Conservation (phyloP, 192 early-diverging fungal species). For the Funneliformis mosseae region DNA sequence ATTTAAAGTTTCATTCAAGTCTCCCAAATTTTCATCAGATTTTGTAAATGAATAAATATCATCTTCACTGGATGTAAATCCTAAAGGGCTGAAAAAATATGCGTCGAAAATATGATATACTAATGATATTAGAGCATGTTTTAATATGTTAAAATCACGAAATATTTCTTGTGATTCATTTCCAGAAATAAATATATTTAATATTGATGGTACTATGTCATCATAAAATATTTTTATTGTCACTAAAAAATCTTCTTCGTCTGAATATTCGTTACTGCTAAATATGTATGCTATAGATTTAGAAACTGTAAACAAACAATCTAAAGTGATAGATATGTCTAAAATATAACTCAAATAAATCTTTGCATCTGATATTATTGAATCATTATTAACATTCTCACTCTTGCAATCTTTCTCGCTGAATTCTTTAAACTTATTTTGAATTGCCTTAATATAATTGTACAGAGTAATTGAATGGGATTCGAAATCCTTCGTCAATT, state of each 20-base stretch:
- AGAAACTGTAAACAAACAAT: conserved; percentile 42
- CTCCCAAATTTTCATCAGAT: conserved; percentile 13
- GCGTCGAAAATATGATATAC: conserved; percentile 55
- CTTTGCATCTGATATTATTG: conserved; percentile 34
- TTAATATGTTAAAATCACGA: conserved; percentile 44
- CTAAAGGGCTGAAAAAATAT: conserved; percentile 46
- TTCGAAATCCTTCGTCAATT: conserved; percentile 51
- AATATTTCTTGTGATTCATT: conserved; percentile 24
- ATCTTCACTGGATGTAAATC: conserved; percentile 6
- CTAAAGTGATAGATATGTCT: conserved; percentile 41
- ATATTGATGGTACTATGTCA: conserved; percentile 34
- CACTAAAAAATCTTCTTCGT: conserved; percentile 37
- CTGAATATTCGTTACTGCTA: conserved; percentile 30
- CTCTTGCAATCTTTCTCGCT: neutral
- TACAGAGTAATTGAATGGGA: conserved; percentile 46
- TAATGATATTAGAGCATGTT: conserved; percentile 52
- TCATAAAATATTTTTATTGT: conserved; percentile 43
- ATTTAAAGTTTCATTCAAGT: conserved; percentile 37
- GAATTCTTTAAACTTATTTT: conserved; percentile 43
- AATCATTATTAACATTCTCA: neutral
- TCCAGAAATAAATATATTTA: conserved; percentile 38
- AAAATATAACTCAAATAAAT: conserved; percentile 41
- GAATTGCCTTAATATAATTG: conserved; percentile 50
- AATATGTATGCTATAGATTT: conserved; percentile 36
- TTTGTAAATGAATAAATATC: conserved; percentile 18